Base-by-base conservation (phyloP, 192 early-diverging fungal species). In the Umbelopsis vinacea region DNA sequence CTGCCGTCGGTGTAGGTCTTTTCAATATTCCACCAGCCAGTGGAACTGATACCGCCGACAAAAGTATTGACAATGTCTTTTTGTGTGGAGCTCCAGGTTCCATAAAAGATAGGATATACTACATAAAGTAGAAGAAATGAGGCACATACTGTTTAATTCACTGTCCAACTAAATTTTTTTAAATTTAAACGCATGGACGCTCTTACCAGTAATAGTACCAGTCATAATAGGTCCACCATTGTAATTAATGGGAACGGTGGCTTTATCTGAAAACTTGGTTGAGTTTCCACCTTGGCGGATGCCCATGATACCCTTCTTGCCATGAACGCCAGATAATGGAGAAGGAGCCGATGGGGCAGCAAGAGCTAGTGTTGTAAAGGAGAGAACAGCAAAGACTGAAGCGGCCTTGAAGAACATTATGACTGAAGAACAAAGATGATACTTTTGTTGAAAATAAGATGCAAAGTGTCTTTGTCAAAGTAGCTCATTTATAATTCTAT, bases 61-160 rank as follows among this genome's bases (percentile, higher is more conserved):
- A 72, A 72, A 29, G 52, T 46, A 22, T 38, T 57, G 23, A 72
- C 29, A 6, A 72, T 46, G 9, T 48, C 48, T 67, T 63, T 63
- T 22, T 78, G 47, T 38, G 50, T 37, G 14, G 68, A 70, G 12
- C 17, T 67, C 79, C 79, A 81, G 21, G 71, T 60, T 43, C 79
- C 79, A 68, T 81, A 81, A 52, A 76, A 81, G 17, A 81, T 71
- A 15, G 76, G 53, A 50, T 81, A 81, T 22, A 69, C 79, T 81
- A 67, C 29, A n/a, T 43, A 21, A 53, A n/a, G 21, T 11, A 4
- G 11, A 22, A 26, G 11, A 14, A 26, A 26, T 54, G 22, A 12
- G 10, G 11, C 23, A 6, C 6, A 12, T 26, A 26, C 29, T 7
- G 26, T 43, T 43, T 12, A 7, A 43, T 43, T 43, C 40, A 7